Evolutionary conservation across 768 basidiomycete species (phyloP).

Genomic region (Sutorius australiensis): DNA sequence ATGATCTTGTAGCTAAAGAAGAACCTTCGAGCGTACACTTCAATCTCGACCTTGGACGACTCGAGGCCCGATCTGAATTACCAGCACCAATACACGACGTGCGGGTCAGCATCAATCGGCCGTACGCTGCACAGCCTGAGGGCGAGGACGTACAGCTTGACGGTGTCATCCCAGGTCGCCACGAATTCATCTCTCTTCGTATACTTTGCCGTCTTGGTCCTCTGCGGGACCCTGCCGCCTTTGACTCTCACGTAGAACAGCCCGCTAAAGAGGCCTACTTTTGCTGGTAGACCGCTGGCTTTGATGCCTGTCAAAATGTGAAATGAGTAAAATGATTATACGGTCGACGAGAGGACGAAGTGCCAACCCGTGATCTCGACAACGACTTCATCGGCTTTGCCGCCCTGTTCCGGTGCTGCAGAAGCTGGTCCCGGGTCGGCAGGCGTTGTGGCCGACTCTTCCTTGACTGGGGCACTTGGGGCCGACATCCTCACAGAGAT

Average conservation of each 20-base stretch:
- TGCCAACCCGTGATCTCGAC: slow-evolving; percentile 28
- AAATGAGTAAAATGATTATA: not conserved
- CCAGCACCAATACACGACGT: not conserved
- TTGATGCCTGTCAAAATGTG: slow-evolving; percentile 25
- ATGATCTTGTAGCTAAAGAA: slow-evolving; percentile 33
- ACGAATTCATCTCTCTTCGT: slow-evolving; percentile 27
- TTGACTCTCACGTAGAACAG: slow-evolving; percentile 29
- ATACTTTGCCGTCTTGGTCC: slow-evolving; percentile 28
- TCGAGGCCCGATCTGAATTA: slow-evolving; percentile 26
- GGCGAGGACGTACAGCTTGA: slow-evolving; percentile 21
- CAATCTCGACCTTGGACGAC: slow-evolving; percentile 33
- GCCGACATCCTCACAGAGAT: slow-evolving; percentile 10
- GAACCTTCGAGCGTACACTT: slow-evolving; percentile 31
- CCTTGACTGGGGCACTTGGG: slow-evolving; percentile 5
- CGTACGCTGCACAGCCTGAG: not conserved
- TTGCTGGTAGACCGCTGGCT: slow-evolving; percentile 33
- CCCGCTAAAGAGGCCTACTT: slow-evolving; percentile 29
- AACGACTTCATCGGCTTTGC: slow-evolving; percentile 15
- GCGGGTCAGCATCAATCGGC: not conserved
- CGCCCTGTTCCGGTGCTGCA: not conserved
- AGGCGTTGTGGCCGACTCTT: not conserved
- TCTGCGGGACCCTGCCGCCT: slow-evolving; percentile 25
- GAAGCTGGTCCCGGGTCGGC: not conserved
- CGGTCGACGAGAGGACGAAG: not conserved
- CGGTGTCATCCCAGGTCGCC: slow-evolving; percentile 25